Conservation (phyloP, 768 basidiomycete genomes). For the Mycena haematopus region DNA sequence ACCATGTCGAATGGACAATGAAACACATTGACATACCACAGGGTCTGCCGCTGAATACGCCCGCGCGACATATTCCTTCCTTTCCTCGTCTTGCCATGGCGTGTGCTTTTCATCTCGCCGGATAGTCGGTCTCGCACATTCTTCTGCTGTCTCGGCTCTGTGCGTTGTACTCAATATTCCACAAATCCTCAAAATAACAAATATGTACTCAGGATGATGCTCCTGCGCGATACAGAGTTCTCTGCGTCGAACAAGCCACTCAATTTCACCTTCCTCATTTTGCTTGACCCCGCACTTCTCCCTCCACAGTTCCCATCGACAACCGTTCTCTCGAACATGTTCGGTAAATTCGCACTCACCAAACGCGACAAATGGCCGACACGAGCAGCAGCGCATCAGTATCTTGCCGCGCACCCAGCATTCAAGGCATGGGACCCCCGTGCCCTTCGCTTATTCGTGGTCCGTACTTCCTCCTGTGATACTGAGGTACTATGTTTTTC, state of each 20-base stretch:
- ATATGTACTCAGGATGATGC: slow-evolving; percentile 15
- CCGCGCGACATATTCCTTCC: slow-evolving; percentile 17
- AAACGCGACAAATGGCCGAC: slow-evolving; percentile 20
- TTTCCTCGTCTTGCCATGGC: slow-evolving; percentile 6
- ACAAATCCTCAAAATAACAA: neutral
- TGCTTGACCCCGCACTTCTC: slow-evolving; percentile 21
- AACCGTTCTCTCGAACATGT: neutral
- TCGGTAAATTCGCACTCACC: slow-evolving; percentile 11
- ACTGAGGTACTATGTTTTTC: neutral
- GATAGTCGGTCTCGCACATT: slow-evolving; percentile 19
- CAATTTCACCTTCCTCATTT: slow-evolving; percentile 6
- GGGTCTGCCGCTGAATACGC: slow-evolving; percentile 22
- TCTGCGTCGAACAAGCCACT: neutral
- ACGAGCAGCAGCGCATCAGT: slow-evolving; percentile 10
- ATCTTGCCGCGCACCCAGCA: slow-evolving; percentile 15
- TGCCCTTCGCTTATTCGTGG: slow-evolving; percentile 13
- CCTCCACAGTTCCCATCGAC: slow-evolving; percentile 21
- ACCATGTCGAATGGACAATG: neutral
- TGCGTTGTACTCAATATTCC: neutral
- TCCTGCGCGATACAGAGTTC: slow-evolving; percentile 14
- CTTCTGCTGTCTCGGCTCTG: slow-evolving; percentile 15
- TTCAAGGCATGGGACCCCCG: slow-evolving; percentile 20
- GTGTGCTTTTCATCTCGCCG: slow-evolving; percentile 10
- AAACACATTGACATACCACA: neutral
- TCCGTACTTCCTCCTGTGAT: neutral